phyloP scores from a whole-genome alignment of 2,329 filamentous ascomycete genomes.

The Paramyrothecium sp. region DNA sequence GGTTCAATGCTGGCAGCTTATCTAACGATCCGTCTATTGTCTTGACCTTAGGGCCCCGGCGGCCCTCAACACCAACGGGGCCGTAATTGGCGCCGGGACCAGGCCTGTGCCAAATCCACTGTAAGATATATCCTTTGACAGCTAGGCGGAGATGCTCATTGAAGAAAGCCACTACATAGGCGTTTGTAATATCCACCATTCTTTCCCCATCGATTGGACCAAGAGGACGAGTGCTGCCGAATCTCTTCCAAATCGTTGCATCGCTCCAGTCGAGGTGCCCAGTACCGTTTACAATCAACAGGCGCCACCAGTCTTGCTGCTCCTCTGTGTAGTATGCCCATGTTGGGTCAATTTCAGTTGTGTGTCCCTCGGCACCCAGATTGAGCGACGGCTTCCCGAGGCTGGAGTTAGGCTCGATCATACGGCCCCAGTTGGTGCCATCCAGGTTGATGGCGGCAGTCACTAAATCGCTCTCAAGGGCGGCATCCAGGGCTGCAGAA shows the following conservation, averaged over 20 bases:
- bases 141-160: conserved; percentile 5
- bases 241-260: conserved; percentile 9
- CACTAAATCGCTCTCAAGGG: background rate
- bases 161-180: conserved; percentile 9
- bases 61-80: no score
- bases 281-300: conserved; percentile 8
- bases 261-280: conserved; percentile 11
- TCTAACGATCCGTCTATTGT: no score
- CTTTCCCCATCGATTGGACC: conserved; percentile 8
- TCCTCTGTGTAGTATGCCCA: background rate
- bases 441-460: background rate
- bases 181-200: conserved; percentile 8
- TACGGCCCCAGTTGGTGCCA: background rate
- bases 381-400: background rate
- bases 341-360: background rate
- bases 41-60: no score
- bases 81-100: no score
- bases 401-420: background rate
- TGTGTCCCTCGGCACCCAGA: background rate
- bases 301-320: conserved; percentile 7
- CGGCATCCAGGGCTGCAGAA: background rate
- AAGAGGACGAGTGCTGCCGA: conserved; percentile 3
- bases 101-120: no score
- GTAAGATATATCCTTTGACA: no score
- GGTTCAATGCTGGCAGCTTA: no score